A percentile compares a stretch with the other conserved stretches of the same genome.
phyloP scores from a whole-genome alignment of 345 rosid genomes.

The Schrenkiella parvula region DNA sequence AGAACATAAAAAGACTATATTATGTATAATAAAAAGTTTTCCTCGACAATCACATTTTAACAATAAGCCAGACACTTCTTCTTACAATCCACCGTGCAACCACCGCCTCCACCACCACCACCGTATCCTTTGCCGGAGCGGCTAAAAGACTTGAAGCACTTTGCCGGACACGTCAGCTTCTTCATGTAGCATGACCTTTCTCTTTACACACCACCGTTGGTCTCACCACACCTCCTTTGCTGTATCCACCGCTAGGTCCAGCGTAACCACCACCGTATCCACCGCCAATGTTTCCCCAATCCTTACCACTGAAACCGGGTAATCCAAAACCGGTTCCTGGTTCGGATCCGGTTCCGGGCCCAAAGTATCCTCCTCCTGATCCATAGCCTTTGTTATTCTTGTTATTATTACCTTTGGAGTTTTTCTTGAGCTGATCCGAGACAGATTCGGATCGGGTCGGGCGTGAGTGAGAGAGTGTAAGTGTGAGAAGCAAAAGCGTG shows the following conservation, averaged over 20 bases:
- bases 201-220: slow-evolving; percentile 65
- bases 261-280: slow-evolving; percentile 58
- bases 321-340: slow-evolving; percentile 38
- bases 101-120: slow-evolving; percentile 87
- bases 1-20: not conserved
- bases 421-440: slow-evolving; percentile 29
- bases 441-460: slow-evolving; percentile 31
- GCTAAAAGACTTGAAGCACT: slow-evolving; percentile 77
- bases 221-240: slow-evolving; percentile 50
- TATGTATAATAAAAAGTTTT: not conserved
- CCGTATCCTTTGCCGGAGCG: slow-evolving; percentile 78
- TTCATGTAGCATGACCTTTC: slow-evolving; percentile 76
- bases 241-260: slow-evolving; percentile 54
- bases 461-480: slow-evolving; percentile 25
- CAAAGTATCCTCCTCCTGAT: slow-evolving; percentile 36
- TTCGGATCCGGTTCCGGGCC: slow-evolving; percentile 1
- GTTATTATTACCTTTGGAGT: slow-evolving; percentile 19
- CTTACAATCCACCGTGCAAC: slow-evolving; percentile 90
- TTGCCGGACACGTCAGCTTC: slow-evolving; percentile 83
- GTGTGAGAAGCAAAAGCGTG: slow-evolving; percentile 28
- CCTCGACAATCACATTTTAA: slow-evolving; percentile 20
- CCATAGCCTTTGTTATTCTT: slow-evolving; percentile 34
- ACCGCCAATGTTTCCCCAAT: slow-evolving; percentile 43
- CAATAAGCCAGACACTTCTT: slow-evolving; percentile 80
- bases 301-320: slow-evolving; percentile 47